Percentiles rank a stretch among this genome's conserved stretches.
These are phyloP conservation scores for Apiotrichum gamsii DNA, from an alignment of 1,284 basidiomycete genomes.

Conservation along the genomic window DNA sequence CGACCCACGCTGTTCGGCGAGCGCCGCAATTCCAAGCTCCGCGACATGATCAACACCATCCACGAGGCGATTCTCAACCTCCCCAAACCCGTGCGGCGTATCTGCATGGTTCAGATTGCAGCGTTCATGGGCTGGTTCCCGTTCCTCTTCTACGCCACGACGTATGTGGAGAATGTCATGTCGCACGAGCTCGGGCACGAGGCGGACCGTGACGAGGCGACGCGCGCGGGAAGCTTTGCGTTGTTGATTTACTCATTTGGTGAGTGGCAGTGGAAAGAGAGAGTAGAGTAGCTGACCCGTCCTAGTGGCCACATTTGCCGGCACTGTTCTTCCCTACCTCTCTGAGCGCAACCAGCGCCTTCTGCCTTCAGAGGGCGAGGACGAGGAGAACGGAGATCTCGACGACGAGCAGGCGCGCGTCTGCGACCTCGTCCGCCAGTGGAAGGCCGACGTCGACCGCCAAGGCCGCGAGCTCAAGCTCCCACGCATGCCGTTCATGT, in stretches of 20 bases:
- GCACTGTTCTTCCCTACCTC: slow-evolving; percentile 73
- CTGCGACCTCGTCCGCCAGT: slow-evolving; percentile 63
- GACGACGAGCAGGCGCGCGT: slow-evolving; percentile 65
- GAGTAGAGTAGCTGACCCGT: too few relatives aligned
- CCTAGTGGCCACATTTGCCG: slow-evolving; percentile 77
- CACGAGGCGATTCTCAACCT: slow-evolving; percentile 64
- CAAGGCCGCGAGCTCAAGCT: slow-evolving; percentile 65
- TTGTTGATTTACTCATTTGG: slow-evolving; percentile 85
- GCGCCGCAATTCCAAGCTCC: slow-evolving; percentile 35
- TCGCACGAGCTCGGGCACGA: slow-evolving; percentile 64
- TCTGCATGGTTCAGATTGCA: slow-evolving; percentile 64
- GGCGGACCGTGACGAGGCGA: slow-evolving; percentile 72
- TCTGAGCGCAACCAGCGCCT: slow-evolving; percentile 70
- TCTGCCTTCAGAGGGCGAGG: slow-evolving; percentile 54
- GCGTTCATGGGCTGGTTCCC: slow-evolving; percentile 68
- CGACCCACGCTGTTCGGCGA: slow-evolving; percentile 49
- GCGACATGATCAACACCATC: slow-evolving; percentile 69
- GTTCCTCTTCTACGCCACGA: slow-evolving; percentile 91
- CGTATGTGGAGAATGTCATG: slow-evolving; percentile 87
- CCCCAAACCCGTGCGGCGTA: slow-evolving; percentile 73
- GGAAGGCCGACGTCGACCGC: slow-evolving; percentile 71
- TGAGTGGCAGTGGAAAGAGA: too few relatives aligned
- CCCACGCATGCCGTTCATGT: slow-evolving; percentile 77
- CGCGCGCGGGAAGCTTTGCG: slow-evolving; percentile 77
- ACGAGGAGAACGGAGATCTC: slow-evolving; percentile 33